These are phyloP conservation scores for Stagonosporopsis chrysanthemi DNA, from an alignment of 2,329 filamentous ascomycete genomes.

Conservation along the genomic window DNA sequence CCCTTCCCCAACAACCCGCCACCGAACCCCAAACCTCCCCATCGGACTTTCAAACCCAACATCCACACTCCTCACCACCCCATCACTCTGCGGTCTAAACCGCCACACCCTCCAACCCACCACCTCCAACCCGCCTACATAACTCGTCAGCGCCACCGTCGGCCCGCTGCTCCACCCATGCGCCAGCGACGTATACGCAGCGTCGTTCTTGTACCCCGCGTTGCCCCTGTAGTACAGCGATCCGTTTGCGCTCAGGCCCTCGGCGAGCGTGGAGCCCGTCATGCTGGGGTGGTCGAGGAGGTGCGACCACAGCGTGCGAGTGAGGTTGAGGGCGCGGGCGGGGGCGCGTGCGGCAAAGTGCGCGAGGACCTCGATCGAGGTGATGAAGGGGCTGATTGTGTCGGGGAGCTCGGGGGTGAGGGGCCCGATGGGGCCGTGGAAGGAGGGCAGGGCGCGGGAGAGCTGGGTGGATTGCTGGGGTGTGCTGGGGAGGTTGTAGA, in stretches of 20 bases:
- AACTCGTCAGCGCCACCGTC: constrained; percentile 19
- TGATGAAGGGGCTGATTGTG: constrained; percentile 50
- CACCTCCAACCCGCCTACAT: constrained; percentile 23
- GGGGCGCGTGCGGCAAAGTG: constrained; percentile 37
- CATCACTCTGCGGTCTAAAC: constrained; percentile 30
- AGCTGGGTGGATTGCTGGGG: constrained; percentile 16
- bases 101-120: constrained; percentile 32
- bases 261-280: constrained; percentile 49
- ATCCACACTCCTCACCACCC: constrained; percentile 22
- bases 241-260: constrained; percentile 50
- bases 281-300: constrained; percentile 40
- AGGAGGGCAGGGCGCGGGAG: background rate
- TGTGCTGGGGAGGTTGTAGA: constrained; percentile 32
- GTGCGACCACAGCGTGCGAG: constrained; percentile 41
- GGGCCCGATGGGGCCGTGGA: constrained; percentile 32
- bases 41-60: constrained; percentile 27
- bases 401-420: constrained; percentile 46
- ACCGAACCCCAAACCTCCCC: constrained; percentile 22
- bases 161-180: constrained; percentile 49
- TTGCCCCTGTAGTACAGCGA: constrained; percentile 45
- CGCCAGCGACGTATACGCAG: constrained; percentile 44
- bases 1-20: background rate
- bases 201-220: constrained; percentile 44
- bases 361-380: constrained; percentile 46
- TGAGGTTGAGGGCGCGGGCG: constrained; percentile 38